Percentiles rank a stretch among this genome's conserved stretches.
Evolutionary conservation across 768 basidiomycete species (phyloP).

Genomic region (Phanerochaete carnosa): DNA sequence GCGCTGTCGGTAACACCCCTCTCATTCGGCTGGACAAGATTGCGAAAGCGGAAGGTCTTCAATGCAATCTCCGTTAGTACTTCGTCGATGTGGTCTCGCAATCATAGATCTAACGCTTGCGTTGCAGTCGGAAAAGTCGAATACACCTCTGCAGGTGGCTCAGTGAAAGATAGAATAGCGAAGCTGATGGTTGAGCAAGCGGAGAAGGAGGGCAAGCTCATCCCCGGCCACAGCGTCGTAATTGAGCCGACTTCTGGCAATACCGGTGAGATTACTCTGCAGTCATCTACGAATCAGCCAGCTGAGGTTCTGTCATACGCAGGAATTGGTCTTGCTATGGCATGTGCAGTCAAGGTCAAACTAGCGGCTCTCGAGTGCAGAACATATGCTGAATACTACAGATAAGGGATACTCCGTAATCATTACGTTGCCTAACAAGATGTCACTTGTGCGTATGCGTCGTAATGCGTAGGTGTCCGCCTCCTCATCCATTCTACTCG

Average conservation of each 20-base stretch:
- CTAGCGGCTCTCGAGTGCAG: not conserved
- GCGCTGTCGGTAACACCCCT: constrained; percentile 88
- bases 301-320: not conserved
- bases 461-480: not conserved
- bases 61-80: constrained; percentile 84
- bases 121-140: constrained; percentile 82
- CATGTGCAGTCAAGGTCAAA: constrained; percentile 87
- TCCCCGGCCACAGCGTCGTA: constrained; percentile 85
- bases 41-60: constrained; percentile 66
- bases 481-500: not conserved
- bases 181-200: constrained; percentile 97
- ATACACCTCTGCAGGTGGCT: constrained; percentile 87
- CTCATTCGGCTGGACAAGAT: constrained; percentile 83
- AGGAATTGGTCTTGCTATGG: constrained; percentile 94
- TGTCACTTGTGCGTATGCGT: constrained; percentile 63
- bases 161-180: constrained; percentile 94
- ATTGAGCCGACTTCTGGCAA: constrained; percentile 97
- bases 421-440: constrained; percentile 91
- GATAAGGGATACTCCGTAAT: constrained; percentile 91
- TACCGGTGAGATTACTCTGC: constrained; percentile 57
- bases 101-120: not conserved
- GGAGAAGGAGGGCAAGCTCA: constrained; percentile 80
- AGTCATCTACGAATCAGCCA: not conserved
- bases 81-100: not conserved
- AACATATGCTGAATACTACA: constrained; percentile 68